Evolutionary conservation across 257 asterid species (phyloP), one percentile per base, ranked within the genome.

Genomic region (Handroanthus guayacan): DNA sequence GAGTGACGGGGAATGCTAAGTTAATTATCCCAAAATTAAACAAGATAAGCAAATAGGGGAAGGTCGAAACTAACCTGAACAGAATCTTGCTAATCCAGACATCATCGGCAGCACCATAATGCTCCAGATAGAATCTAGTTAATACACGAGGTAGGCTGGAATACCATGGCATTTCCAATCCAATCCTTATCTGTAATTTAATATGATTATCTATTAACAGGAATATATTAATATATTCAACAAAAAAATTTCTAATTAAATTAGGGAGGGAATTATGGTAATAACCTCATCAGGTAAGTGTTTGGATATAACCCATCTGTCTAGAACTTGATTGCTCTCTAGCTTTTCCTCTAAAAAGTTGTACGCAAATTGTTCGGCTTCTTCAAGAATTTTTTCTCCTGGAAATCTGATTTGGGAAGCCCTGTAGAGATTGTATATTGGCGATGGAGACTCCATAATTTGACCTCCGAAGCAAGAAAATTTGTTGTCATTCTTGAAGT

Each of bases 291-390:
- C 80, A 2, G 71, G 64, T n/a, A 86, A 77, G 75, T 84, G 82
- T 36, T 84, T 67, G n/a, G 91, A 82, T 61, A 84, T 80, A 13
- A 84, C 67, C 92, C 90, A 88, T 78, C 86, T 86, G 60, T 88
- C 92, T 2, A 79, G 51, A 37, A 82, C 50, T 50, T 69, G 68
- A 20, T 78, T 74, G 18, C 9, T 52, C 2, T 47, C 74, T 3
- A 81, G 38, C 52, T 67, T 75, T 4, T 83, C 75, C 17, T 78
- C 73, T 13, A 86, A 63, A 36, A 82, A 86, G 0, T 67, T 50
- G 58, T 75, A 76, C 7, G 84, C 72, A 20, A 84, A 86, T 5
- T 70, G 73, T 5, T 76, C 60, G 17, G 88, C 88, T 48, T 86
- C 88, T 72, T 86, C 91, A 31, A 88, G 87, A 16, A 86, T 86